A percentile compares a stretch with the other conserved stretches of the same genome.
Evolutionary conservation across 495 filamentous ascomycete species (phyloP).

Genomic region (Rhypophila decipiens): DNA sequence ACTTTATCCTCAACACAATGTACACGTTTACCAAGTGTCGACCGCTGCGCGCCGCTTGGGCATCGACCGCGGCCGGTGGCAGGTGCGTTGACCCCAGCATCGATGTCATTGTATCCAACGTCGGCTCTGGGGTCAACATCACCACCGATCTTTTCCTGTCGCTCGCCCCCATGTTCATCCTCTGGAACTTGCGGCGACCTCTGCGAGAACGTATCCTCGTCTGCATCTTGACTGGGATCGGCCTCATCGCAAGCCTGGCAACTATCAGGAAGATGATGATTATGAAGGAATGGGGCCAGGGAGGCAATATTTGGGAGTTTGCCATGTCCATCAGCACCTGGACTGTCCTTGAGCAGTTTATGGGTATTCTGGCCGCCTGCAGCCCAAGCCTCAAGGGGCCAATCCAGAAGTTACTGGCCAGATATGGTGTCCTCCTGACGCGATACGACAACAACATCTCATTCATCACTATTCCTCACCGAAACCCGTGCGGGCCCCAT

Average conservation of each 20-base stretch:
- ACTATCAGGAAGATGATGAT: slow-evolving; percentile 14
- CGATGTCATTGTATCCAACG: slow-evolving; percentile 7
- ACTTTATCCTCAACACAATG: slow-evolving; percentile 6
- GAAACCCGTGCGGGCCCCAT: background rate
- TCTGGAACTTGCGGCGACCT: slow-evolving; percentile 14
- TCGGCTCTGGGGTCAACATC: slow-evolving; percentile 14
- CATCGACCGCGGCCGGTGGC: background rate
- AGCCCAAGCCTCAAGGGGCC: slow-evolving; percentile 17
- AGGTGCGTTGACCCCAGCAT: slow-evolving; percentile 1
- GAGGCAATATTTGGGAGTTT: slow-evolving; percentile 6
- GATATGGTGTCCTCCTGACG: slow-evolving; percentile 8
- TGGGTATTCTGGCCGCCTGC: slow-evolving; percentile 15
- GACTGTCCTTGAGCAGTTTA: slow-evolving; percentile 15
- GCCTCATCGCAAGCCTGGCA: slow-evolving; percentile 12
- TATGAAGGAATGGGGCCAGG: background rate
- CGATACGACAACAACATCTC: slow-evolving; percentile 7
- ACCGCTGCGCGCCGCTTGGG: slow-evolving; percentile 14
- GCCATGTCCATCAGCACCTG: slow-evolving; percentile 13
- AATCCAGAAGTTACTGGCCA: slow-evolving; percentile 9
- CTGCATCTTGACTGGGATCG: slow-evolving; percentile 15
- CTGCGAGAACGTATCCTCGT: slow-evolving; percentile 16
- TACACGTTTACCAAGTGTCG: slow-evolving; percentile 15
- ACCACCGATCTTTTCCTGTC: slow-evolving; percentile 13
- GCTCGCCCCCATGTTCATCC: slow-evolving; percentile 11
- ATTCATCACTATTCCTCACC: slow-evolving; percentile 4